Evolutionary conservation across 2,329 filamentous ascomycete genomes (phyloP).

Genomic region (Xylaria sp.): DNA sequence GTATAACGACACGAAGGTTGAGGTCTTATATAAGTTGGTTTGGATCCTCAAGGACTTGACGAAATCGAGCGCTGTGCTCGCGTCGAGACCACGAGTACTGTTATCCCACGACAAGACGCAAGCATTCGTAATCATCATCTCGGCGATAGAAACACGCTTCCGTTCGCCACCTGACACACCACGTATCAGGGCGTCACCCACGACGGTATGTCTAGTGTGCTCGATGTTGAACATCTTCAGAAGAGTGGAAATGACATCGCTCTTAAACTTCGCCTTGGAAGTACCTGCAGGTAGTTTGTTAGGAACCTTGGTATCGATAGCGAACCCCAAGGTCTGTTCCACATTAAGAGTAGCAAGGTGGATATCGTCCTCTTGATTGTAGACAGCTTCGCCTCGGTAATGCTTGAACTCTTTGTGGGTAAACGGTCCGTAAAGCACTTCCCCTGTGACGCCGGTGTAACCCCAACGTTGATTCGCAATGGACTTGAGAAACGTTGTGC

Average conservation of each 20-base stretch:
- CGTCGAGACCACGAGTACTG: constrained; percentile 74
- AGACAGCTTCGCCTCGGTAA: constrained; percentile 84
- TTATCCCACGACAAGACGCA: constrained; percentile 82
- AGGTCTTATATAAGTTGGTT: constrained; percentile 84
- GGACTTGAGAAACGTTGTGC: constrained; percentile 74
- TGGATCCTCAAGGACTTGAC: constrained; percentile 77
- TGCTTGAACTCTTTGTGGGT: constrained; percentile 75
- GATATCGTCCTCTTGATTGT: constrained; percentile 87
- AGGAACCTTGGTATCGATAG: constrained; percentile 84
- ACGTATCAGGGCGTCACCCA: constrained; percentile 83
- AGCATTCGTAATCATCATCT: constrained; percentile 81
- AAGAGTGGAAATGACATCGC: constrained; percentile 76
- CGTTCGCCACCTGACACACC: constrained; percentile 83
- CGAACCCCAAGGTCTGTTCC: constrained; percentile 86
- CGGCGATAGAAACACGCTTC: constrained; percentile 83
- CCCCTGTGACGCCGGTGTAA: constrained; percentile 67
- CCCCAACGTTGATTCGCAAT: constrained; percentile 73
- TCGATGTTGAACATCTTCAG: constrained; percentile 95
- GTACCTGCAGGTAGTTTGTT: constrained; percentile 80
- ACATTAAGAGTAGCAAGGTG: constrained; percentile 89
- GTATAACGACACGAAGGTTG: constrained; percentile 87
- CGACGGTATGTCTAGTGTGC: constrained; percentile 84
- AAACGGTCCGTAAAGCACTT: constrained; percentile 82
- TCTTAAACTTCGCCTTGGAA: constrained; percentile 78
- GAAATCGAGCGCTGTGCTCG: constrained; percentile 74